phyloP scores from a whole-genome alignment of 306 rosid genomes.

The barrel medic (Medicago truncatula) region MtrunA17r5.0-ANR NC_053048.1:44459501-44460000 shows the following conservation, averaged over 20 bases:
- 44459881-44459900: neutral
- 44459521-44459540: constrained; percentile 71
- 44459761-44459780: constrained; percentile 91
- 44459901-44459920: constrained; percentile 5
- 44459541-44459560: constrained; percentile 86
- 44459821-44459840: constrained; percentile 25
- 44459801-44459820: neutral
- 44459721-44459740: constrained; percentile 80
- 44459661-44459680: constrained; percentile 13
- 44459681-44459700: constrained; percentile 29
- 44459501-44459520: constrained; percentile 26
- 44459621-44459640: constrained; percentile 17
- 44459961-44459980: neutral
- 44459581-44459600: constrained; percentile 84
- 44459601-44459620: constrained; percentile 21
- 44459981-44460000: neutral
- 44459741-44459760: constrained; percentile 97
- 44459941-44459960: neutral
- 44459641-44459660: neutral
- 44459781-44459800: constrained; percentile 83
- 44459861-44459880: constrained; percentile 4
- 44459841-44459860: constrained; percentile 25
- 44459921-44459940: constrained; percentile 2
- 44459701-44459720: constrained; percentile 86
- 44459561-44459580: constrained; percentile 68